These are phyloP conservation scores for Cercophora sp. DNA, from an alignment of 495 filamentous ascomycete species.

Conservation along the genomic window DNA sequence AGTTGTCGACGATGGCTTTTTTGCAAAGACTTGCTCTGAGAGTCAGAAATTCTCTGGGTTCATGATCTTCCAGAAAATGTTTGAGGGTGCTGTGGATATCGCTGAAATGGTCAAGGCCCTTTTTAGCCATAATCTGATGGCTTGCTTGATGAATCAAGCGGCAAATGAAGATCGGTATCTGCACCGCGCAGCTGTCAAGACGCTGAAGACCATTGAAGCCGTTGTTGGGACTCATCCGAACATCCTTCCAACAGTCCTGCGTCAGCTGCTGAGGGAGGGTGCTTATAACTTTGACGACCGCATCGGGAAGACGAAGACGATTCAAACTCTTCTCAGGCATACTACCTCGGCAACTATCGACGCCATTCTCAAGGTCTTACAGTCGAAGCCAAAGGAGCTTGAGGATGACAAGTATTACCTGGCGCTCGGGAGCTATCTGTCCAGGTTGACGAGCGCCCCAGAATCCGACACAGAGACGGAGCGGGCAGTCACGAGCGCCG, in stretches of 20 bases:
- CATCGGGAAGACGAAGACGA: conserved; percentile 85
- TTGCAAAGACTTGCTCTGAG: conserved; percentile 72
- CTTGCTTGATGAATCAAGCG: conserved; percentile 82
- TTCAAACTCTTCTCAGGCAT: conserved; percentile 67
- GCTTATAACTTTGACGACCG: conserved; percentile 76
- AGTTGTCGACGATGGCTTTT: conserved; percentile 82
- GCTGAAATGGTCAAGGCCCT: conserved; percentile 38
- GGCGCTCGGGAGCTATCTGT: conserved; percentile 52
- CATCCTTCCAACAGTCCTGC: conserved; percentile 56
- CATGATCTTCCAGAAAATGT: conserved; percentile 70
- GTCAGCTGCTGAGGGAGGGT: conserved; percentile 63
- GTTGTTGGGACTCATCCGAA: conserved; percentile 62
- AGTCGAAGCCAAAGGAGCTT: conserved; percentile 30
- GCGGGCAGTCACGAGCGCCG: conserved; percentile 34
- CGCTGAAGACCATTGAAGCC: conserved; percentile 61
- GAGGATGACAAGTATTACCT: conserved; percentile 42
- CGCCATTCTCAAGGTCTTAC: conserved; percentile 40
- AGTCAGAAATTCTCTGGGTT: conserved; percentile 91
- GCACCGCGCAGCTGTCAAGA: conserved; percentile 71
- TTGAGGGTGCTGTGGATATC: conserved; percentile 45
- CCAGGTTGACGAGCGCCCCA: conserved; percentile 31
- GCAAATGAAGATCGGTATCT: conserved; percentile 79
- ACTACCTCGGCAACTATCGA: conserved; percentile 53
- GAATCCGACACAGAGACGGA: conserved; percentile 15
- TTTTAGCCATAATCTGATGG: conserved; percentile 79